Evolutionary conservation across 305 asterid genomes (phyloP).

Genomic region (Solanum chacoense): DNA sequence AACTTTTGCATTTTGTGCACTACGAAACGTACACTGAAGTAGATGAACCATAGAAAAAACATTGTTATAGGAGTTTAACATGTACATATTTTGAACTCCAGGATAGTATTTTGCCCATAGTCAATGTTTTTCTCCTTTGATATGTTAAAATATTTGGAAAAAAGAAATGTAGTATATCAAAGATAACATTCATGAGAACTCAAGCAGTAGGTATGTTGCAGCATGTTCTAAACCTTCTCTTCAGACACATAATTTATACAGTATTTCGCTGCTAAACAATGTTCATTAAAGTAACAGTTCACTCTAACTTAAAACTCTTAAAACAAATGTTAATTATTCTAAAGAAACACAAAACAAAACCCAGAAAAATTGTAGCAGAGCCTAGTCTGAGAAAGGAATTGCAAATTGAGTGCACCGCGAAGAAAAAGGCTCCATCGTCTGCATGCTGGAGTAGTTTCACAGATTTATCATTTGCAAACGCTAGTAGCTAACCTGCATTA

Average conservation of each 20-base stretch:
- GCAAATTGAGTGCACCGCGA: constrained; percentile 1
- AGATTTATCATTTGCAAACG: constrained; percentile 17
- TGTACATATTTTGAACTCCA: not conserved
- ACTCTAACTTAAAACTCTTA: not conserved
- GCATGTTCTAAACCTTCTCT: constrained; percentile 2
- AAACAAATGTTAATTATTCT: not conserved
- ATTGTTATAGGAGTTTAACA: not conserved
- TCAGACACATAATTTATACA: not conserved
- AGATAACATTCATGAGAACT: not conserved
- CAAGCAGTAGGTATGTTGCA: not conserved
- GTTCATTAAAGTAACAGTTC: not conserved
- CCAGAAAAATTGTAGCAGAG: not conserved
- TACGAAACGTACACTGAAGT: not conserved
- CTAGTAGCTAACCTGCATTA: constrained; percentile 14
- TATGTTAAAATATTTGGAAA: not conserved
- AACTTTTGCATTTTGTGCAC: not conserved
- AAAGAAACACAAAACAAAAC: not conserved
- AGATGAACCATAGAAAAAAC: not conserved
- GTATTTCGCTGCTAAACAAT: not conserved
- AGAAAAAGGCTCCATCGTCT: constrained; percentile 1
- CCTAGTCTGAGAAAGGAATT: not conserved
- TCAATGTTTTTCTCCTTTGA: not conserved
- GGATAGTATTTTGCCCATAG: not conserved
- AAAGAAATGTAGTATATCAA: not conserved
- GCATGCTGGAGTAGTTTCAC: constrained; percentile 29